phyloP scores from a whole-genome alignment of 345 rosid genomes.

The Syzygium oleosum region DNA sequence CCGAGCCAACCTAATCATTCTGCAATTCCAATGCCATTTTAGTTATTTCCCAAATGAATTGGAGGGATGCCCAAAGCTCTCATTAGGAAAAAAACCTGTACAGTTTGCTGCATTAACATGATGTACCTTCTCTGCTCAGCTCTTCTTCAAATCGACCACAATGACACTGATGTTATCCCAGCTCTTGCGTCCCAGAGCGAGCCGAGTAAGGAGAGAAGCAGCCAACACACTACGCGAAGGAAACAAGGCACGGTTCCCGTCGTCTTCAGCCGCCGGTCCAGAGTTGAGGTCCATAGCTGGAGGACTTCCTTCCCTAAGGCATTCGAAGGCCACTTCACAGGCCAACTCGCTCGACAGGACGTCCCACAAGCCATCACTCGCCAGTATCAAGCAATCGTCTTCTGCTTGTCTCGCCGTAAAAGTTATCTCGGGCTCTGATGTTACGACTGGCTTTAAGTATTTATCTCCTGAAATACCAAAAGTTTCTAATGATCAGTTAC shows the following conservation, averaged over 20 bases:
- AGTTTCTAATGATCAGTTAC: background rate
- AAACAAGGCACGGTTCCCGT: constrained; percentile 12
- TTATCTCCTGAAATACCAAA: constrained; percentile 41
- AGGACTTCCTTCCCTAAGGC: constrained; percentile 29
- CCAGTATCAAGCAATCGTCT: constrained; percentile 66
- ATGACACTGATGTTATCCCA: constrained; percentile 71
- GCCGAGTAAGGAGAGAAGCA: constrained; percentile 60
- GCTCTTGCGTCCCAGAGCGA: constrained; percentile 67
- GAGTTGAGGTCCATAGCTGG: background rate
- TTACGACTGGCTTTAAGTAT: constrained; percentile 58
- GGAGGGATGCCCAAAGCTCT: background rate
- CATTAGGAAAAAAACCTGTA: background rate
- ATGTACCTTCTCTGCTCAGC: background rate
- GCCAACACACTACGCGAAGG: constrained; percentile 50
- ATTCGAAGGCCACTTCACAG: constrained; percentile 46
- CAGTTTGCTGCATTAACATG: background rate
- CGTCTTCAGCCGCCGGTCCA: constrained; percentile 12
- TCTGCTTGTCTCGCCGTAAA: constrained; percentile 35
- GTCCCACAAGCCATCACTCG: constrained; percentile 84
- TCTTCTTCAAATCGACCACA: constrained; percentile 52
- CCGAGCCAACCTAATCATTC: background rate
- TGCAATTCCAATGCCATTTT: background rate
- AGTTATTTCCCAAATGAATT: background rate
- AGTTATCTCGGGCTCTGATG: constrained; percentile 57
- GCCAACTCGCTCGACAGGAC: constrained; percentile 59